These are phyloP conservation scores for Neurospora sp. DNA, from an alignment of 495 filamentous ascomycete genomes.

Conservation along the genomic window DNA sequence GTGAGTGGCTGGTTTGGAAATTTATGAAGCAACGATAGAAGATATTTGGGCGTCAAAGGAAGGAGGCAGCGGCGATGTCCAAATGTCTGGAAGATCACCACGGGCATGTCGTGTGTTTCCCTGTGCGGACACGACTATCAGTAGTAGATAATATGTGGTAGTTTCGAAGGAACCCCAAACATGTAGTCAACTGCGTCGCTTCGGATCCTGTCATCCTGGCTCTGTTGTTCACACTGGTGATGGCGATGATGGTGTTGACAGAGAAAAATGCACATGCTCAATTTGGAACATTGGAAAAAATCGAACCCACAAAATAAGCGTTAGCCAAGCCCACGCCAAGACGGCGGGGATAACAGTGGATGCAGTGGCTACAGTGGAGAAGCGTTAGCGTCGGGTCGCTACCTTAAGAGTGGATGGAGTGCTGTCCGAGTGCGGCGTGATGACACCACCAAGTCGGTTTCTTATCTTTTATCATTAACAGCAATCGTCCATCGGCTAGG, in stretches of 20 bases:
- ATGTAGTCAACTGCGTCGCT: too few species aligned
- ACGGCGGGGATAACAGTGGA: not conserved
- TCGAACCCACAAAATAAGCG: not conserved
- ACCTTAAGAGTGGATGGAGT: not conserved
- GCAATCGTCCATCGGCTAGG: not conserved
- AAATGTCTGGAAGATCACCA: too few species aligned
- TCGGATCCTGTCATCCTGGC: too few species aligned
- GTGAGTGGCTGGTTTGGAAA: too few species aligned
- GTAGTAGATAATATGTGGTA: too few species aligned
- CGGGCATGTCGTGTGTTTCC: too few species aligned
- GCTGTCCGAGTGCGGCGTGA: not conserved
- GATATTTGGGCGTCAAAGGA: too few species aligned
- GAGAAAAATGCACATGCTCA: not conserved
- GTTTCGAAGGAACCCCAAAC: too few species aligned
- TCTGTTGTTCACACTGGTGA: too few species aligned
- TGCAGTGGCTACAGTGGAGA: not conserved
- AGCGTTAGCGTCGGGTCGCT: not conserved
- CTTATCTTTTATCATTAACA: not conserved
- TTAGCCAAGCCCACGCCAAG: not conserved
- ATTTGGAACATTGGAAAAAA: not conserved
- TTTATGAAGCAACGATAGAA: too few species aligned
- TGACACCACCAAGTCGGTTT: not conserved
- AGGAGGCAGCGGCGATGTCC: too few species aligned
- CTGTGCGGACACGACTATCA: too few species aligned
- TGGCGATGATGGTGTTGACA: not conserved